Conservation (phyloP, 1,139 yeast species). For the Scheffersomyces parashehatae region DNA sequence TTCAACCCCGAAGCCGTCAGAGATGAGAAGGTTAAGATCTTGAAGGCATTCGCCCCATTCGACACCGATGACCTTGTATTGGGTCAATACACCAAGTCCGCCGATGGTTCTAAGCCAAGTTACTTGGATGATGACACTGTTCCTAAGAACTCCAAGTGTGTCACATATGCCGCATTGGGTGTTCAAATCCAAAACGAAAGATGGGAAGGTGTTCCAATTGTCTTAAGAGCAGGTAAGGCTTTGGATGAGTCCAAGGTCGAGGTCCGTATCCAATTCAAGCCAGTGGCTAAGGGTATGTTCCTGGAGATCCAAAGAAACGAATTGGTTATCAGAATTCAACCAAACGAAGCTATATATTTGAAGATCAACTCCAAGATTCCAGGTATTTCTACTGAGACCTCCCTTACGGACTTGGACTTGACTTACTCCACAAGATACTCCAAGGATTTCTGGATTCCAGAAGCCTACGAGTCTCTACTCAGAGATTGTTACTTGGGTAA, state of each 20-base stretch:
- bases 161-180: conserved; percentile 87
- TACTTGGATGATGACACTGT: conserved; percentile 96
- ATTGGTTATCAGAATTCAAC: conserved; percentile 90
- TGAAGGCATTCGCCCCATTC: conserved; percentile 76
- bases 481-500: conserved; percentile 90
- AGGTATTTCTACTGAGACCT: conserved; percentile 79
- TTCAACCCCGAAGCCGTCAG: conserved; percentile 91
- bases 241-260: conserved; percentile 91
- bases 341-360: conserved; percentile 89
- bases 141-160: conserved; percentile 74
- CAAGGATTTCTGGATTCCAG: conserved; percentile 90
- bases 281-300: conserved; percentile 81
- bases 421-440: conserved; percentile 79
- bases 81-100: conserved; percentile 86
- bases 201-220: conserved; percentile 98
- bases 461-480: conserved; percentile 94
- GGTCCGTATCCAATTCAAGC: conserved; percentile 88
- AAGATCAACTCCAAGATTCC: conserved; percentile 93
- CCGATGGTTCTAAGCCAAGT: conserved; percentile 86
- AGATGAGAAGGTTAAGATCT: conserved; percentile 92
- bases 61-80: conserved; percentile 66
- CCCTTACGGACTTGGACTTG: conserved; percentile 86
- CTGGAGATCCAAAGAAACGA: conserved; percentile 85
- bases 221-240: conserved; percentile 96
- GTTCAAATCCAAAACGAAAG: conserved; percentile 83